A percentile compares a stretch with the other conserved stretches of the same genome.
Conservation (phyloP, 1,284 basidiomycete species). For the Puccinia polysora region DNA sequence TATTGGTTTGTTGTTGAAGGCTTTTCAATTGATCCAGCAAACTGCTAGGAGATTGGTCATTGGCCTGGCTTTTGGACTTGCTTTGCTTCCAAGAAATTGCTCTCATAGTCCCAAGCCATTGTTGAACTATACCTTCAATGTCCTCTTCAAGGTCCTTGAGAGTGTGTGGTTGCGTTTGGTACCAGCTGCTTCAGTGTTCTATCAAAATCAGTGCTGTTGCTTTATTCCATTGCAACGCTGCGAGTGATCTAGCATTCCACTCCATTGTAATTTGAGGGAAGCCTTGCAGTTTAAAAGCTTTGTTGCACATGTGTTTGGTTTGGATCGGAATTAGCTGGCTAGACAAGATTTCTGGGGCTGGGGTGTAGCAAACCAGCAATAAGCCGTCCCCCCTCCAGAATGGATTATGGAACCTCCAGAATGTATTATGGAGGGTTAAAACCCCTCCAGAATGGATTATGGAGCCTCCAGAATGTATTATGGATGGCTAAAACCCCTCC, state of each 20-base stretch:
- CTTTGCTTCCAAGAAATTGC: not conserved
- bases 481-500: too few relatives aligned
- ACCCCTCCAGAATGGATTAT: too few relatives aligned
- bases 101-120: constrained; percentile 15
- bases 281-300: not conserved
- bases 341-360: not conserved
- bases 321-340: not conserved
- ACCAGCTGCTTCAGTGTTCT: constrained; percentile 21
- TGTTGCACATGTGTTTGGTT: constrained; percentile 9
- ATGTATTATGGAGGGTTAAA: too few relatives aligned
- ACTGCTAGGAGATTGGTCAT: not conserved
- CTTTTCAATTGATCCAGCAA: not conserved
- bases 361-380: too few relatives aligned
- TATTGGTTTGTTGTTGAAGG: not conserved
- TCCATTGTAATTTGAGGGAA: constrained; percentile 14
- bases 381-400: too few relatives aligned
- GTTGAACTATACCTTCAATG: constrained; percentile 13
- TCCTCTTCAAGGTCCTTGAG: constrained; percentile 4
- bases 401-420: too few relatives aligned
- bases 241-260: not conserved
- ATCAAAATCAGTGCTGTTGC: constrained; percentile 2
- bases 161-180: constrained; percentile 6
- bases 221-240: not conserved
- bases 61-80: not conserved
- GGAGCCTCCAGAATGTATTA: too few relatives aligned